A percentile compares a stretch with the other conserved stretches of the same genome.
phyloP scores from a whole-genome alignment of 345 rosid genomes.

The Eucalyptus cloeziana region DNA sequence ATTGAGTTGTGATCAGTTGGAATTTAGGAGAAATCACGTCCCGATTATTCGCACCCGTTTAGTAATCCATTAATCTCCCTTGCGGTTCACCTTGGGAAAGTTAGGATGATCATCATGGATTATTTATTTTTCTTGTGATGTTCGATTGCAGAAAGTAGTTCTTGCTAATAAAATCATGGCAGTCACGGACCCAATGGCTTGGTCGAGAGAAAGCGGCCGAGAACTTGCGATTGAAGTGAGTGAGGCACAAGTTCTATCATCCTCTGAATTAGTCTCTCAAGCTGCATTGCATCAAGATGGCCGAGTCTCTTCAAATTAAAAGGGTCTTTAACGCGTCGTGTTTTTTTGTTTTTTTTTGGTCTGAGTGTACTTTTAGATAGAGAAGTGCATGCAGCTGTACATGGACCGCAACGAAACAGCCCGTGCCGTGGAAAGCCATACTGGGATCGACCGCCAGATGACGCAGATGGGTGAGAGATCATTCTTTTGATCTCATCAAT shows the following conservation, averaged over 20 bases:
- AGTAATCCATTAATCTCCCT: not conserved
- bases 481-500: not conserved
- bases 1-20: not conserved
- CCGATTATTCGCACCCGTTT: not conserved
- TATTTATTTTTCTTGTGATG: not conserved
- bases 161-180: not conserved
- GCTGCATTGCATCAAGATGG: not conserved
- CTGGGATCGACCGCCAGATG: not conserved
- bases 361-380: not conserved
- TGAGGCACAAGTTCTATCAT: not conserved
- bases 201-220: not conserved
- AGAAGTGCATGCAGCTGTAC: not conserved
- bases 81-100: rapidly evolving
- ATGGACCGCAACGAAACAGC: not conserved
- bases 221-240: not conserved
- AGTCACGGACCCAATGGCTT: not conserved
- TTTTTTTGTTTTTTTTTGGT: not conserved
- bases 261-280: not conserved
- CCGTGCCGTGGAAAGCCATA: not conserved
- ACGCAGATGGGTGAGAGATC: not conserved
- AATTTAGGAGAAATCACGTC: not conserved
- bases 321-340: not conserved
- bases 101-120: not conserved
- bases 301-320: not conserved
- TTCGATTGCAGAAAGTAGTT: not conserved